phyloP scores from a whole-genome alignment of 2,329 filamentous ascomycete species.

The Davidsoniella neocaledoniae region DNA sequence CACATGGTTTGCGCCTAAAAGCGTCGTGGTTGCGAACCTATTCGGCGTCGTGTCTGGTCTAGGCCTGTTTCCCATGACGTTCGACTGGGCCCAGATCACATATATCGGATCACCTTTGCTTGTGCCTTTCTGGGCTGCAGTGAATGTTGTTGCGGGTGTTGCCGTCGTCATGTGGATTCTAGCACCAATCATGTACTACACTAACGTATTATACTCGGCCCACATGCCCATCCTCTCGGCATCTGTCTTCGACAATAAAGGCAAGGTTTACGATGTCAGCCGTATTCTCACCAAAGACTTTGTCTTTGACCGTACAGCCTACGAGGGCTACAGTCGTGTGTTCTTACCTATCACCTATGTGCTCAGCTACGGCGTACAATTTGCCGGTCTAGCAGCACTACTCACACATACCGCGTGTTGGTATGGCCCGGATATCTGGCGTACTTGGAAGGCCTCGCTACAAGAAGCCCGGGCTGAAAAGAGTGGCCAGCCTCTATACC shows the following conservation, averaged over 20 bases:
- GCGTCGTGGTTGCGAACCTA: slow-evolving; percentile 70
- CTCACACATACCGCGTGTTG: slow-evolving; percentile 69
- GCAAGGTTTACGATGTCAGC: slow-evolving; percentile 63
- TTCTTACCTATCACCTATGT: slow-evolving; percentile 80
- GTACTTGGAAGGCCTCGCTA: slow-evolving; percentile 54
- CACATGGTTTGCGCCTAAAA: slow-evolving; percentile 77
- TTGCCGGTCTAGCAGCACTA: slow-evolving; percentile 63
- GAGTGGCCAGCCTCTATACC: slow-evolving; percentile 31
- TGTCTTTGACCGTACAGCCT: slow-evolving; percentile 59
- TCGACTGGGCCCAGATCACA: slow-evolving; percentile 83
- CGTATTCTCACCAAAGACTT: slow-evolving; percentile 65
- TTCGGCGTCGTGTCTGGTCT: slow-evolving; percentile 77
- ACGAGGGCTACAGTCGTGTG: slow-evolving; percentile 65
- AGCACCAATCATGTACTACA: slow-evolving; percentile 66
- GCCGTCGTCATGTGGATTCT: slow-evolving; percentile 74
- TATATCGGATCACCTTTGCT: slow-evolving; percentile 73
- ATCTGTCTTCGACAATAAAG: slow-evolving; percentile 72
- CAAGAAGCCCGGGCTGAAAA: slow-evolving; percentile 39
- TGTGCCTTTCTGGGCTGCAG: slow-evolving; percentile 72
- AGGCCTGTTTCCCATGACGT: slow-evolving; percentile 69
- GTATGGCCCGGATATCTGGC: slow-evolving; percentile 71
- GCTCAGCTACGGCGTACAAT: slow-evolving; percentile 71
- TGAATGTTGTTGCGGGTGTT: slow-evolving; percentile 68
- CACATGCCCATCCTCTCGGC: slow-evolving; percentile 79
- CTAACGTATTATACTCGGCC: slow-evolving; percentile 61